A percentile compares a stretch with the other conserved stretches of the same genome.
Evolutionary conservation across 169 alveolate genomes (phyloP).

Genomic region (Cryptosporidium muris): DNA sequence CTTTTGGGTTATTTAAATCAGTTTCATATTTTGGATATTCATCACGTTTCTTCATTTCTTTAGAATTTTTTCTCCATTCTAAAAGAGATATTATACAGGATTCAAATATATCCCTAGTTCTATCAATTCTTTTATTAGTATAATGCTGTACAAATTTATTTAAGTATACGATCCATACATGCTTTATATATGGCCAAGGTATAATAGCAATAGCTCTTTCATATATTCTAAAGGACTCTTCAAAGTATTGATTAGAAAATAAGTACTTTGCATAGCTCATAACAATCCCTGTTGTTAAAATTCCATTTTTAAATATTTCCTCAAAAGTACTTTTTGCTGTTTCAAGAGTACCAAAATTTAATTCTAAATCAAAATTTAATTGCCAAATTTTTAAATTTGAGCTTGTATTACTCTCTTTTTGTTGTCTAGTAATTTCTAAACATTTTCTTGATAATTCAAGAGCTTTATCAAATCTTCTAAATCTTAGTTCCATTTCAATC

Average conservation of each 20-base stretch:
- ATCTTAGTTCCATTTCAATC: slow-evolving; percentile 69
- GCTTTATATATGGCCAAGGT: slow-evolving; percentile 13
- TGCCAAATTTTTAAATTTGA: slow-evolving; percentile 24
- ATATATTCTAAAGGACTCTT: slow-evolving; percentile 53
- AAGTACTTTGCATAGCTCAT: slow-evolving; percentile 37
- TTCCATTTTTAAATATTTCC: slow-evolving; percentile 52
- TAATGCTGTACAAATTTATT: slow-evolving; percentile 24
- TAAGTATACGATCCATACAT: slow-evolving; percentile 22
- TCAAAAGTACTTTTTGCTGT: slow-evolving; percentile 19
- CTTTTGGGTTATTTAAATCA: not conserved
- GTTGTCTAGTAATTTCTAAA: slow-evolving; percentile 24
- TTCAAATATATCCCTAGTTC: too few species aligned
- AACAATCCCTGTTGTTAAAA: slow-evolving; percentile 7
- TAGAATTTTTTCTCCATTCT: slow-evolving; percentile 14
- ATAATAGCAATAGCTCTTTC: slow-evolving; percentile 33
- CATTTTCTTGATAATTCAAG: slow-evolving; percentile 28
- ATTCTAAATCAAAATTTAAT: slow-evolving; percentile 51
- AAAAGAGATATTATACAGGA: slow-evolving; percentile 8
- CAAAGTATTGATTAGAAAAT: slow-evolving; percentile 3
- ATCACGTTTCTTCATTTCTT: slow-evolving; percentile 32
- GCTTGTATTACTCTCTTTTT: slow-evolving; percentile 6
- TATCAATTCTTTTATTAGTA: slow-evolving; percentile 3
- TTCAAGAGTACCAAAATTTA: slow-evolving; percentile 50
- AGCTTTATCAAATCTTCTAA: slow-evolving; percentile 43
- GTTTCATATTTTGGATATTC: slow-evolving; percentile 11